Evolutionary conservation across 169 alveolate species (phyloP).

Genomic region (Theileria sp.): DNA sequence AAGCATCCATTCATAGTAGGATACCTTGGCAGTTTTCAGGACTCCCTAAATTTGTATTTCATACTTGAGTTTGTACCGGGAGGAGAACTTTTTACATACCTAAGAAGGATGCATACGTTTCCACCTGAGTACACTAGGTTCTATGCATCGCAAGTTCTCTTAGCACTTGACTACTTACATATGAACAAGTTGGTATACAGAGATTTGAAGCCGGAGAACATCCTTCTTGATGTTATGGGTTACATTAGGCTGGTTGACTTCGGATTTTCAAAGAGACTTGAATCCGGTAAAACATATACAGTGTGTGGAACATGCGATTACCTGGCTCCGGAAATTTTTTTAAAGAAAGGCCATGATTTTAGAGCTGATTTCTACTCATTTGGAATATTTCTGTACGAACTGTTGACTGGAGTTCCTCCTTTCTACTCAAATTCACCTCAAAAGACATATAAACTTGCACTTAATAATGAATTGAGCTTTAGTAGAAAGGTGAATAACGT

Average conservation of each 20-base stretch:
- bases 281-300: constrained; percentile 57
- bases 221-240: constrained; percentile 73
- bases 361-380: constrained; percentile 86
- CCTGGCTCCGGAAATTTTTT: constrained; percentile 84
- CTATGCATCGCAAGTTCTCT: constrained; percentile 74
- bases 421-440: constrained; percentile 70
- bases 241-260: constrained; percentile 81
- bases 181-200: constrained; percentile 75
- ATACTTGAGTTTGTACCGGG: constrained; percentile 81
- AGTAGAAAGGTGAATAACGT: constrained; percentile 55
- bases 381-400: constrained; percentile 81
- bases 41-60: constrained; percentile 69
- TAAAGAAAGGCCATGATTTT: constrained; percentile 79
- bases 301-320: constrained; percentile 86
- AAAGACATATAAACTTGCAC: constrained; percentile 71
- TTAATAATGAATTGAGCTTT: constrained; percentile 65
- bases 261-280: constrained; percentile 77
- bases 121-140: constrained; percentile 65
- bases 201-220: constrained; percentile 84
- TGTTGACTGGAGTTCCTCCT: constrained; percentile 86
- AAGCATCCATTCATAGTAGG: constrained; percentile 80
- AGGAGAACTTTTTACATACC: constrained; percentile 78
- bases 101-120: constrained; percentile 59
- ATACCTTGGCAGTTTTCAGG: constrained; percentile 75
- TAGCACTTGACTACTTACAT: constrained; percentile 80